These are phyloP conservation scores for Pleurostoma richardsiae DNA, from an alignment of 2,329 filamentous ascomycete genomes.

Conservation along the genomic window DNA sequence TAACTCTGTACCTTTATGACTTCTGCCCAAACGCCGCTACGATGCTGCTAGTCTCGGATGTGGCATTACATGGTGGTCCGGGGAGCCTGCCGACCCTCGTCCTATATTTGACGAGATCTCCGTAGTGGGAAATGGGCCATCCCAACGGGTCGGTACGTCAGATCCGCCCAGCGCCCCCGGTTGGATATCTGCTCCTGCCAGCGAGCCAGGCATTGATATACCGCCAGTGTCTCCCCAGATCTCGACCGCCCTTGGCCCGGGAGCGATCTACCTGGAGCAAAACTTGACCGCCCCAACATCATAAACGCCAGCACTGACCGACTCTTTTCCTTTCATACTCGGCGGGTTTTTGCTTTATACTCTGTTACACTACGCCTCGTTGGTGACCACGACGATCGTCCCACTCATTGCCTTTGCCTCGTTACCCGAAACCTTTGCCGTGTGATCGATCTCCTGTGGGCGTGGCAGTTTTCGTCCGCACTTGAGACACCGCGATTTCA, in stretches of 20 bases:
- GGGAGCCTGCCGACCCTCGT: no score
- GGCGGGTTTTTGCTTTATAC: conserved; percentile 17
- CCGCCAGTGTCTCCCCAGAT: conserved; percentile 4
- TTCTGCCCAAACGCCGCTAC: no score
- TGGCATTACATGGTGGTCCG: no score
- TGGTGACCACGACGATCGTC: background rate
- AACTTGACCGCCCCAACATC: no score
- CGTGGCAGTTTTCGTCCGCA: background rate
- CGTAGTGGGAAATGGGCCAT: no score
- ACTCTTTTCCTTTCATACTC: conserved; percentile 10
- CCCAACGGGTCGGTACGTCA: no score
- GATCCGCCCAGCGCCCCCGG: no score
- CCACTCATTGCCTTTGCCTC: background rate
- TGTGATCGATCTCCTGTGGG: background rate
- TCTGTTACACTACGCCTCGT: background rate
- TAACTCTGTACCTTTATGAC: no score
- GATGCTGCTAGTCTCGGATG: no score
- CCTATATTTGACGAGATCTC: no score
- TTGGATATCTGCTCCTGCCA: conserved; percentile 1
- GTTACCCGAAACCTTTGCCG: background rate
- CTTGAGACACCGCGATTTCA: background rate
- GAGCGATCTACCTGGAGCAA: no score
- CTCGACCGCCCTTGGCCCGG: background rate
- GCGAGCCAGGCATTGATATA: conserved; percentile 12
- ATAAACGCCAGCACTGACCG: no score